phyloP scores from a whole-genome alignment of 2,329 filamentous ascomycete genomes.

The Myriosclerotinia curreyana region DNA sequence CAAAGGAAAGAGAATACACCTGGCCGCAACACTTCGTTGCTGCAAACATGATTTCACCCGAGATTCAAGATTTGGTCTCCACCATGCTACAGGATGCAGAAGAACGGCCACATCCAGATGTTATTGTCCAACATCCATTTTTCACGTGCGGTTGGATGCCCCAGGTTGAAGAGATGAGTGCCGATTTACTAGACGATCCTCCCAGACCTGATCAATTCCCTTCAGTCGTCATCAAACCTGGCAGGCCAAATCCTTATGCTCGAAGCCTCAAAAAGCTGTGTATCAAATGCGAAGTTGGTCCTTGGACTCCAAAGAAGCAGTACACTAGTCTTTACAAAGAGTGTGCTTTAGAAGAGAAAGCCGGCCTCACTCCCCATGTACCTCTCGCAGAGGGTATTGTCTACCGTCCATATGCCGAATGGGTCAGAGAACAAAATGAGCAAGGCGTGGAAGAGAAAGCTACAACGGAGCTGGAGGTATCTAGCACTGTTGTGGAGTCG shows the following conservation, averaged over 20 bases:
- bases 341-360: constrained; percentile 65
- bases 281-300: constrained; percentile 56
- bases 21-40: constrained; percentile 68
- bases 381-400: constrained; percentile 60
- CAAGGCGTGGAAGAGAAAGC: constrained; percentile 23
- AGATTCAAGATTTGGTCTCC: constrained; percentile 75
- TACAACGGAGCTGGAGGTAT: constrained; percentile 24
- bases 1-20: constrained; percentile 69
- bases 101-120: constrained; percentile 69
- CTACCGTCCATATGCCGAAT: constrained; percentile 62
- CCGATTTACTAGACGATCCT: constrained; percentile 54
- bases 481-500: constrained; percentile 16
- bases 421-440: constrained; percentile 50
- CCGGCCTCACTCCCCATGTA: constrained; percentile 60
- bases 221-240: constrained; percentile 46
- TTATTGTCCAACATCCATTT: constrained; percentile 75
- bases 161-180: constrained; percentile 54
- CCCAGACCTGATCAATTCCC: constrained; percentile 57
- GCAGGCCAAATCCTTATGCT: constrained; percentile 40
- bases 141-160: constrained; percentile 77
- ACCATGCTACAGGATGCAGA: constrained; percentile 74
- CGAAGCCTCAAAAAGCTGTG: constrained; percentile 58
- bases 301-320: constrained; percentile 49
- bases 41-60: constrained; percentile 67
- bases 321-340: constrained; percentile 58